These are phyloP conservation scores for Miscanthus lutarioriparius DNA, from an alignment of 176 grass and related monocot genomes.

Conservation along the genomic window DNA sequence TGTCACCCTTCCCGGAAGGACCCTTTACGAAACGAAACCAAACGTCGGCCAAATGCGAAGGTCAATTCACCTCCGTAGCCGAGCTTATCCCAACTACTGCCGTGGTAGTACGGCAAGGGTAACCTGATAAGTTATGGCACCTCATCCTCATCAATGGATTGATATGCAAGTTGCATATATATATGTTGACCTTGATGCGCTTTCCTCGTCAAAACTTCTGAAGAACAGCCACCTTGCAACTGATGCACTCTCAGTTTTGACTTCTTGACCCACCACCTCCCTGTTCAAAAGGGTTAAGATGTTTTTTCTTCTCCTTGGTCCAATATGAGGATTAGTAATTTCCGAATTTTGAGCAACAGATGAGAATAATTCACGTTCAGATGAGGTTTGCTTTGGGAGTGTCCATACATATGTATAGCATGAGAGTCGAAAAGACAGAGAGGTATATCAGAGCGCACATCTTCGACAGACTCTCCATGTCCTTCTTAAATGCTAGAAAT, in stretches of 20 bases:
- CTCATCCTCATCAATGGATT: background rate
- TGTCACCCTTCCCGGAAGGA: background rate
- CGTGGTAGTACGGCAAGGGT: background rate
- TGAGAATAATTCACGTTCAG: no score
- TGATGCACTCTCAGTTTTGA: background rate
- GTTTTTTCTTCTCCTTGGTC: background rate
- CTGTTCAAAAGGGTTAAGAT: background rate
- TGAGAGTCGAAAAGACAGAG: no score
- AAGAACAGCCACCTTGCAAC: background rate
- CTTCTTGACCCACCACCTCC: background rate
- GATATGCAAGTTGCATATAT: background rate
- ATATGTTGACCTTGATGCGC: background rate
- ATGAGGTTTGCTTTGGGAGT: no score
- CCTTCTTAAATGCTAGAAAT: no score
- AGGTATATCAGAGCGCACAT: no score
- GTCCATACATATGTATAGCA: no score
- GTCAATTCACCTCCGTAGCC: constrained; percentile 18
- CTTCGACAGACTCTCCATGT: no score
- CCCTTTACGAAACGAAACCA: background rate
- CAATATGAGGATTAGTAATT: background rate
- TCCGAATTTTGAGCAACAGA: background rate
- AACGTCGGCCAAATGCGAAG: background rate
- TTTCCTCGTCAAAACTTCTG: background rate
- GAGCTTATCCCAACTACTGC: constrained; percentile 31
- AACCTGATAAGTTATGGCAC: background rate